A percentile compares a stretch with the other conserved stretches of the same genome.
phyloP scores from a whole-genome alignment of 208 protist genomes.

The Leishmania turanica region DNA sequence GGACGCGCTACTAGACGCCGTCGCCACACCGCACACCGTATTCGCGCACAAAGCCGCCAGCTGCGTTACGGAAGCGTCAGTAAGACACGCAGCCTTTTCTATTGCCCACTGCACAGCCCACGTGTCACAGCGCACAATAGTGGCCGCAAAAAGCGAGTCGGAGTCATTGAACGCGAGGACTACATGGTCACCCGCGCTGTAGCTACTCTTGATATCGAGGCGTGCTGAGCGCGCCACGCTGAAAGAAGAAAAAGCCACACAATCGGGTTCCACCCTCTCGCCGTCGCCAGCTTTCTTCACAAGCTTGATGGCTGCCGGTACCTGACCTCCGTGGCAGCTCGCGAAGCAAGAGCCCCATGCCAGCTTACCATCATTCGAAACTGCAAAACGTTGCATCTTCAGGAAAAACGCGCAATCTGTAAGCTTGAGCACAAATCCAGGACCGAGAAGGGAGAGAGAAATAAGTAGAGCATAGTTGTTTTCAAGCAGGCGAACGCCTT shows the following conservation, averaged over 20 bases:
- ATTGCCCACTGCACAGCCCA: slow-evolving; percentile 81
- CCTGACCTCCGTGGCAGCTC: slow-evolving; percentile 19
- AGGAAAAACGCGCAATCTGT: background rate
- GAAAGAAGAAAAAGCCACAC: slow-evolving; percentile 28
- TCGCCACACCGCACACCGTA: slow-evolving; percentile 33
- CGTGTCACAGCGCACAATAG: slow-evolving; percentile 80
- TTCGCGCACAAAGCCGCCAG: slow-evolving; percentile 25
- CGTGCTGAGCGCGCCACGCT: slow-evolving; percentile 10
- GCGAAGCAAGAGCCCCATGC: slow-evolving; percentile 23
- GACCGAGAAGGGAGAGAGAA: background rate
- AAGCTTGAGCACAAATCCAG: background rate
- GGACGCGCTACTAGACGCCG: background rate
- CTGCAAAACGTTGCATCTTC: slow-evolving; percentile 7
- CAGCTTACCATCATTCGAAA: slow-evolving; percentile 28
- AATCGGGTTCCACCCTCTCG: slow-evolving; percentile 2
- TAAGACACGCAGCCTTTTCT: slow-evolving; percentile 23
- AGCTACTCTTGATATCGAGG: slow-evolving; percentile 1
- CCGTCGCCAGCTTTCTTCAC: slow-evolving; percentile 2
- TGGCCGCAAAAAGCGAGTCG: slow-evolving; percentile 47
- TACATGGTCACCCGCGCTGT: slow-evolving; percentile 52
- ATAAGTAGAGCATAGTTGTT: background rate
- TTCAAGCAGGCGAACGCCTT: background rate
- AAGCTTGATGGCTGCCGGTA: slow-evolving; percentile 22
- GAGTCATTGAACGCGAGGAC: slow-evolving; percentile 39
- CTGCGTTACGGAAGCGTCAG: slow-evolving; percentile 23